Percentiles rank a stretch among this genome's conserved stretches.
Conservation (phyloP, 164 flowering plant species). For the Dillenia suffruticosa region DNA sequence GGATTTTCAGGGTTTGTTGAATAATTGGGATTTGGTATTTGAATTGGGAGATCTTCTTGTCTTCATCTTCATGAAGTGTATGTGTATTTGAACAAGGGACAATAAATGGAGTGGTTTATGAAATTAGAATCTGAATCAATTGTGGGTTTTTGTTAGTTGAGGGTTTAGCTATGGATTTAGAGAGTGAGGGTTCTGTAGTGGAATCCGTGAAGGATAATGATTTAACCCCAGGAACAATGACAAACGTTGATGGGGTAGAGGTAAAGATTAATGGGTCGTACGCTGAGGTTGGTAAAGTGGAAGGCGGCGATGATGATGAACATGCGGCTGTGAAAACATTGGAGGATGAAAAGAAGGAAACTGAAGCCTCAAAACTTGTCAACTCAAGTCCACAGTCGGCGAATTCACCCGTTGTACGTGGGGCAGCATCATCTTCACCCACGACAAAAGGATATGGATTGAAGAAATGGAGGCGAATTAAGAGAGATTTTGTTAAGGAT, state of each 20-base stretch:
- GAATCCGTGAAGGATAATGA: constrained; percentile 34
- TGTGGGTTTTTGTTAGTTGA: neutral
- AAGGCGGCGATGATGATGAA: neutral
- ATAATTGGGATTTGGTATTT: no score
- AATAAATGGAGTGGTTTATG: no score
- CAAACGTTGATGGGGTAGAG: constrained; percentile 15
- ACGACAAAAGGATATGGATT: constrained; percentile 62
- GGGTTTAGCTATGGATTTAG: constrained; percentile 38
- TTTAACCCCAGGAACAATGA: constrained; percentile 7
- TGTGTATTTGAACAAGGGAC: no score
- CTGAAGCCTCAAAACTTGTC: constrained; percentile 8
- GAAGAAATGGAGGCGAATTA: constrained; percentile 83
- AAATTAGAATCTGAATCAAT: no score
- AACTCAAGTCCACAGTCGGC: constrained; percentile 9
- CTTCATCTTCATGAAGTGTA: no score
- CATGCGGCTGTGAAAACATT: neutral
- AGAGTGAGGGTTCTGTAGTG: constrained; percentile 24
- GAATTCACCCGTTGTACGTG: constrained; percentile 15
- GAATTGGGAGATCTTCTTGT: no score
- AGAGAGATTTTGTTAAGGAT: constrained; percentile 47
- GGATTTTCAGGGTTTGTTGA: no score
- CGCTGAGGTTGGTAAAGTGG: constrained; percentile 13
- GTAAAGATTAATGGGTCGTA: constrained; percentile 28
- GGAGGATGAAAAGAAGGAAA: constrained; percentile 8
- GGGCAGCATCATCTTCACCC: constrained; percentile 19